Percentiles rank a stretch among this genome's conserved stretches.
Conservation (phyloP, 306 rosid genomes). For the Albizia julibrissin region DNA sequence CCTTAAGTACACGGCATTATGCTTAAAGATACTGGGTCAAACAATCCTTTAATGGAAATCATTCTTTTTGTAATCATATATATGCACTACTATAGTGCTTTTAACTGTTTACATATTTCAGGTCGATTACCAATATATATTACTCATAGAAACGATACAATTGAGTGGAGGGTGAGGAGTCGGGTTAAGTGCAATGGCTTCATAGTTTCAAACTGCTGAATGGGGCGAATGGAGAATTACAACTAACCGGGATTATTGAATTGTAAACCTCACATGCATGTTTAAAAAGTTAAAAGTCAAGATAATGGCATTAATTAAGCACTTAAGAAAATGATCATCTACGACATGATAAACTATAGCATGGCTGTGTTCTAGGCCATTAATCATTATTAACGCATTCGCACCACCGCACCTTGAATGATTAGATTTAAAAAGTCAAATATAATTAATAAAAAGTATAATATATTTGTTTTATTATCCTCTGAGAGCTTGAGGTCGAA, state of each 20-base stretch:
- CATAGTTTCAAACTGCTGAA: not conserved
- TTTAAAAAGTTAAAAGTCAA: too few species aligned
- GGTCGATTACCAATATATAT: not conserved
- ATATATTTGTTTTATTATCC: slow-evolving; percentile 6
- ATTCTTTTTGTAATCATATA: not conserved
- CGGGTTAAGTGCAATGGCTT: not conserved
- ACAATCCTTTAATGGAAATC: slow-evolving; percentile 1
- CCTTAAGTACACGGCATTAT: not conserved
- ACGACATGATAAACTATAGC: not conserved
- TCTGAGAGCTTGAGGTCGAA: slow-evolving; percentile 32
- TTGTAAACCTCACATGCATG: not conserved
- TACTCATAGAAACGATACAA: not conserved
- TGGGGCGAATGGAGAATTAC: not conserved
- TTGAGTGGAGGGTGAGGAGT: not conserved
- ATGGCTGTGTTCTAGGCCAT: not conserved
- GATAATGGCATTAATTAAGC: not conserved
- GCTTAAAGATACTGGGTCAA: not conserved
- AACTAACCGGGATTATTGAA: not conserved
- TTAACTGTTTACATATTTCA: not conserved
- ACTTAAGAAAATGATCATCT: not conserved
- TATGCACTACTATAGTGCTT: not conserved
- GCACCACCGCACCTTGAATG: not conserved
- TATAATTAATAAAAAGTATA: slow-evolving; percentile 8
- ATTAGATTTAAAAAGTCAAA: slow-evolving; percentile 10
- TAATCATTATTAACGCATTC: slow-evolving; percentile 2